Conservation (phyloP, 2,329 filamentous ascomycete genomes). For the Lojkania enalia region DNA sequence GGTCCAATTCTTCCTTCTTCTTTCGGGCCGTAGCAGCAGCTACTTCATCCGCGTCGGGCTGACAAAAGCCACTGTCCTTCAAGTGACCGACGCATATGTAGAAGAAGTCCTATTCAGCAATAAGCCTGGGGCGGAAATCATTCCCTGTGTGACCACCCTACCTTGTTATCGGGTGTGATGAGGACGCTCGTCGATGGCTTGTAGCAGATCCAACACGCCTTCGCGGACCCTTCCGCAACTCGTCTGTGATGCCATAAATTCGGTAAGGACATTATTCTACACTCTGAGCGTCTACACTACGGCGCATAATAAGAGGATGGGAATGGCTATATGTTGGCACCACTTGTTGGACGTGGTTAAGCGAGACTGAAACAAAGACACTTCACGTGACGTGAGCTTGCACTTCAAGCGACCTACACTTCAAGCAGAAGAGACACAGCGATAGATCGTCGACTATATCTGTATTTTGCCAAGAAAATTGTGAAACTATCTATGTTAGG, state of each 20-base stretch:
- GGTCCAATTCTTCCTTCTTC: slow-evolving; percentile 54
- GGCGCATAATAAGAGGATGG: too few species aligned
- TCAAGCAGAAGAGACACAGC: too few species aligned
- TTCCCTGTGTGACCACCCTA: slow-evolving; percentile 42
- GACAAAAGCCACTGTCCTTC: slow-evolving; percentile 79
- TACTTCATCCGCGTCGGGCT: slow-evolving; percentile 70
- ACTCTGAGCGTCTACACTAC: too few species aligned
- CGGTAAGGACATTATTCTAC: slow-evolving; percentile 51
- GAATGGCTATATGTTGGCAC: too few species aligned
- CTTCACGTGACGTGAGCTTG: neutral
- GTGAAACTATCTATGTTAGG: too few species aligned
- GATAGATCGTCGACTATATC: too few species aligned
- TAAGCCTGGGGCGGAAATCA: slow-evolving; percentile 8
- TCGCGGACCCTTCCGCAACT: slow-evolving; percentile 81
- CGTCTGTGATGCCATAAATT: slow-evolving; percentile 86
- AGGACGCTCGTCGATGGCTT: slow-evolving; percentile 85
- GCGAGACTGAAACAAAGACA: neutral
- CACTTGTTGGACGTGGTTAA: neutral
- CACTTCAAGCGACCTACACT: too few species aligned
- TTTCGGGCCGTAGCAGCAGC: slow-evolving; percentile 59
- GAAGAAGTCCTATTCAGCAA: slow-evolving; percentile 72
- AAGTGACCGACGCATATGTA: slow-evolving; percentile 85
- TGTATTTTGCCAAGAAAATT: too few species aligned
- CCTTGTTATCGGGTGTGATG: slow-evolving; percentile 87
- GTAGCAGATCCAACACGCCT: slow-evolving; percentile 88